Percentiles rank a stretch among this genome's conserved stretches.
Evolutionary conservation across 345 rosid species (phyloP).

Genomic region (Anacardium occidentale): DNA sequence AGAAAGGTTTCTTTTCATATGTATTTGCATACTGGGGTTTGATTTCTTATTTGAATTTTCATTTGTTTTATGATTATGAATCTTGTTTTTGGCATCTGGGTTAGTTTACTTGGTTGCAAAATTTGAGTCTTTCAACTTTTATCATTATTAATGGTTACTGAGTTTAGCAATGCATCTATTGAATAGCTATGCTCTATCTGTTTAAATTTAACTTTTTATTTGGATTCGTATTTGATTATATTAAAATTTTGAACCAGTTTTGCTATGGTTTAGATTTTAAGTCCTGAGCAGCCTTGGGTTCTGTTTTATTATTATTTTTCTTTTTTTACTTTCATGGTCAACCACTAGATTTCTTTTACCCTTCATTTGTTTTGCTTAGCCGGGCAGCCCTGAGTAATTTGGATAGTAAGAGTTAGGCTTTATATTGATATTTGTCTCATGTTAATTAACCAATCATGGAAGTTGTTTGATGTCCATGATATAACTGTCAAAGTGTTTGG

Average conservation of each 20-base stretch:
- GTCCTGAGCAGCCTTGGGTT: conserved; percentile 2
- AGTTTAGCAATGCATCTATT: conserved; percentile 10
- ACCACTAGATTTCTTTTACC: neutral
- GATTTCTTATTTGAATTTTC: conserved; percentile 6
- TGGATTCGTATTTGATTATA: conserved; percentile 5
- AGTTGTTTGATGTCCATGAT: conserved; percentile 12
- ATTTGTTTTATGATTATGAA: neutral
- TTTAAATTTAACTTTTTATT: conserved; percentile 9
- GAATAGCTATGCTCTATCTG: conserved; percentile 2
- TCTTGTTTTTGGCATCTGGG: conserved; percentile 6
- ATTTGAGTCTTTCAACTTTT: conserved; percentile 18
- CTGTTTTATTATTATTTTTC: neutral
- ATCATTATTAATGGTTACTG: neutral
- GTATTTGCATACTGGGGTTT: neutral
- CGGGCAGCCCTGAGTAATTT: conserved; percentile 3
- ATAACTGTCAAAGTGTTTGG: conserved; percentile 27
- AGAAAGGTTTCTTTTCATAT: conserved; percentile 41
- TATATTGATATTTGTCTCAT: conserved; percentile 13
- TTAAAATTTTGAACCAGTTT: conserved; percentile 8
- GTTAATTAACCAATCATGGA: conserved; percentile 16
- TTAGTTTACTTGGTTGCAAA: conserved; percentile 2
- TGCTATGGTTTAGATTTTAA: neutral
- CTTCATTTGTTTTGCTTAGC: conserved; percentile 12
- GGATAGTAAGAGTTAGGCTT: neutral
- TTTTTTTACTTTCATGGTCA: neutral